Conservation (phyloP, 768 basidiomycete genomes). For the Lactifluus hygrophoroides region DNA sequence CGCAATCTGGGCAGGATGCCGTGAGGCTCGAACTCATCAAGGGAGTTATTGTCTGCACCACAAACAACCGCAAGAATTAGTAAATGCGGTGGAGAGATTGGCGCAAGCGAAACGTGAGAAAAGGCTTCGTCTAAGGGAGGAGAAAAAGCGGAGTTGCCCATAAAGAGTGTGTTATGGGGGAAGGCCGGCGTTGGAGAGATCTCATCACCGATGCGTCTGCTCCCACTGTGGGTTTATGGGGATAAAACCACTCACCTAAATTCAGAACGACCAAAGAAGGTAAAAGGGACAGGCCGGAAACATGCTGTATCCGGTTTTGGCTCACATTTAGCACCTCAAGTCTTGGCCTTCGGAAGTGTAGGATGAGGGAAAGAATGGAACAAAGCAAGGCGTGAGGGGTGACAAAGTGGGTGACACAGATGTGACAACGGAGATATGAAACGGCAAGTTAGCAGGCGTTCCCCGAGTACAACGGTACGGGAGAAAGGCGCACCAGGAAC, state of each 20-base stretch:
- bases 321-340: constrained; percentile 81
- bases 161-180: constrained; percentile 12
- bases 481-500: constrained; percentile 53
- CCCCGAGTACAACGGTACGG: constrained; percentile 17
- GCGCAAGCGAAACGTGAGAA: constrained; percentile 7
- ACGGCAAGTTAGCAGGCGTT: constrained; percentile 5
- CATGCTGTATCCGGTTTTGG: constrained; percentile 53
- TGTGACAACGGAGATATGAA: constrained; percentile 19
- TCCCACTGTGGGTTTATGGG: background rate
- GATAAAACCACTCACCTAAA: constrained; percentile 53
- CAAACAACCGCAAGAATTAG: constrained; percentile 11
- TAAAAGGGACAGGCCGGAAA: constrained; percentile 54
- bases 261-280: constrained; percentile 65
- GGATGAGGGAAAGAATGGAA: constrained; percentile 1
- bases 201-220: constrained; percentile 13
- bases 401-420: constrained; percentile 9
- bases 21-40: constrained; percentile 47
- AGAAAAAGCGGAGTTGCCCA: constrained; percentile 14
- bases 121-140: background rate
- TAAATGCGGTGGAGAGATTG: constrained; percentile 1
- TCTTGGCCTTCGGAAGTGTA: constrained; percentile 29
- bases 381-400: constrained; percentile 12
- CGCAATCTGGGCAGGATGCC: constrained; percentile 59
- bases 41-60: constrained; percentile 59
- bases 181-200: constrained; percentile 13